phyloP scores from a whole-genome alignment of 306 rosid genomes.

The Castanea crenata region DNA sequence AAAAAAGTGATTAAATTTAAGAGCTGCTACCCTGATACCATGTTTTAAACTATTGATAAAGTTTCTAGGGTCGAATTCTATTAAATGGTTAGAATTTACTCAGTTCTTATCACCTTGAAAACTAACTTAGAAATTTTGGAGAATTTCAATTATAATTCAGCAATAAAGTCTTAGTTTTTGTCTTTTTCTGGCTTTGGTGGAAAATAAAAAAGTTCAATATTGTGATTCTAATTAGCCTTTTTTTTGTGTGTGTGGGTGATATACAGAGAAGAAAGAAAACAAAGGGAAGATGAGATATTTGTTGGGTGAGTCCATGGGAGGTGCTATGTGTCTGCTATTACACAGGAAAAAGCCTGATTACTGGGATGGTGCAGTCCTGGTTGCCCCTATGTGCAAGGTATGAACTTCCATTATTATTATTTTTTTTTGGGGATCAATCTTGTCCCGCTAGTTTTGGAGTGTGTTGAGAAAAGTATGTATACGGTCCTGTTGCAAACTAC shows the following conservation, averaged over 20 bases:
- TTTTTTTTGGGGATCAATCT: too few species aligned
- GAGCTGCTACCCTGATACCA: accelerated
- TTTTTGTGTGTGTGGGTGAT: too few species aligned
- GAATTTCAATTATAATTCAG: not conserved
- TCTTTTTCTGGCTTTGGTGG: not conserved
- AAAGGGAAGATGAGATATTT: conserved; percentile 60
- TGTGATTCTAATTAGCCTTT: not conserved
- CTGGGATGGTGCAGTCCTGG: conserved; percentile 96
- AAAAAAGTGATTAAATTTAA: accelerated
- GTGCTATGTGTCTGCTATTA: conserved; percentile 72
- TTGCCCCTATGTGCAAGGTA: conserved; percentile 98
- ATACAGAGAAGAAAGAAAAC: conserved; percentile 56
- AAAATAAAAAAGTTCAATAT: not conserved
- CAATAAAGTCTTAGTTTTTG: not conserved
- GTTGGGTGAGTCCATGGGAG: conserved; percentile 97
- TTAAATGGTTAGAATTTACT: too few species aligned
- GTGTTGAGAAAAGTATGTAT: not conserved
- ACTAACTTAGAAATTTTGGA: too few species aligned
- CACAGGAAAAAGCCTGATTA: conserved; percentile 57
- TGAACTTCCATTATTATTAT: not conserved
- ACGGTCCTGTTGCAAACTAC: too few species aligned
- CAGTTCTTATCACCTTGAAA: too few species aligned
- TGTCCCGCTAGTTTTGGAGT: not conserved
- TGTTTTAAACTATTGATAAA: too few species aligned
- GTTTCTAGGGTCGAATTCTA: accelerated